Conservation (phyloP, 75 land plant species). For the Adiantum capillusveneris region DNA sequence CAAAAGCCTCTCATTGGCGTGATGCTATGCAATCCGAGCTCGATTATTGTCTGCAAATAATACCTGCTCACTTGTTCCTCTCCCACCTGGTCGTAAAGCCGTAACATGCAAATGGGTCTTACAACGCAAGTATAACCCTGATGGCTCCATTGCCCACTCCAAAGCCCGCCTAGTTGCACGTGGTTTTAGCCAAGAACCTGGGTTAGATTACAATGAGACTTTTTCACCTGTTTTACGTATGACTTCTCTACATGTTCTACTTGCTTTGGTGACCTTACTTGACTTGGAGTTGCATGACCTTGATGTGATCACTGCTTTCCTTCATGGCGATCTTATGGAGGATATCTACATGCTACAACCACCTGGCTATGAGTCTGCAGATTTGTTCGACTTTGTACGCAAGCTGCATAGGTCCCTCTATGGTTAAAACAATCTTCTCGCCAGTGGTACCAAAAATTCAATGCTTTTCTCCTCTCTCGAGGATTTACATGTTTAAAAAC, state of each 20-base stretch:
- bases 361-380: conserved; percentile 3
- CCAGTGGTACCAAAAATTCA: background rate
- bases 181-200: background rate
- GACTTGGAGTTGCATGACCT: background rate
- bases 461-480: conserved; percentile 1
- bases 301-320: conserved; percentile 3
- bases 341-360: conserved; percentile 1
- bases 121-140: background rate
- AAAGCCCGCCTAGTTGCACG: conserved; percentile 1
- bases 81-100: background rate
- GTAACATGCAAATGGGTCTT: background rate
- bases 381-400: background rate
- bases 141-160: background rate
- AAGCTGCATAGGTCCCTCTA: background rate
- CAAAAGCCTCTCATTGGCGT: background rate
- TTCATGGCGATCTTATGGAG: background rate
- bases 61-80: background rate
- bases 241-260: background rate
- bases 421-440: conserved; percentile 14
- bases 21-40: background rate
- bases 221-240: background rate
- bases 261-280: background rate
- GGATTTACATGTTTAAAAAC: background rate
- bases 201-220: background rate
- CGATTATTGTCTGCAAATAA: background rate